Evolutionary conservation across 768 basidiomycete genomes (phyloP).

Genomic region (Tricholoma matsutake): DNA sequence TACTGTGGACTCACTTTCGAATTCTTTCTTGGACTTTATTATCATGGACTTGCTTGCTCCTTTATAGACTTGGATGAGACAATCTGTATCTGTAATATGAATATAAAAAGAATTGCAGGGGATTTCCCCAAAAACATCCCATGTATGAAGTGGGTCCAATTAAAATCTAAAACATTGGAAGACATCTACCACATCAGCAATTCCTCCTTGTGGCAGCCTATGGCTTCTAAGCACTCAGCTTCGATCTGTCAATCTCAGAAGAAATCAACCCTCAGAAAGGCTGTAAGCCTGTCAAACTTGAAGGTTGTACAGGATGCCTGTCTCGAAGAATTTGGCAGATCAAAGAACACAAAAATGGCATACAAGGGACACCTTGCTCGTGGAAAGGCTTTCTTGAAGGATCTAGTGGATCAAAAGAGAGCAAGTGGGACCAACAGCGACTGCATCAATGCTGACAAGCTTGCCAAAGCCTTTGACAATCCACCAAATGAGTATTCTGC

Average conservation of each 20-base stretch:
- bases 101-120: not conserved
- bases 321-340: not conserved
- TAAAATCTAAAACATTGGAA: too few species aligned
- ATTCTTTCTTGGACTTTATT: too few species aligned
- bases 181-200: not conserved
- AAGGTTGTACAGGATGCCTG: too few species aligned
- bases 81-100: not conserved
- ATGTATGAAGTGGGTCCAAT: not conserved
- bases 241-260: not conserved
- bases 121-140: not conserved
- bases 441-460: not conserved
- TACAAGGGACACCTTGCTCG: too few species aligned
- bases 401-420: too few species aligned
- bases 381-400: too few species aligned
- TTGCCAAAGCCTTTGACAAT: not conserved
- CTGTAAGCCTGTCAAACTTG: not conserved
- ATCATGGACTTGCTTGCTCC: not conserved
- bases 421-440: not conserved
- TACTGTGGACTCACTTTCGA: too few species aligned
- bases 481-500: slow-evolving; percentile 7
- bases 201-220: not conserved
- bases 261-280: not conserved
- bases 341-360: not conserved
- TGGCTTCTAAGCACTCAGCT: not conserved
- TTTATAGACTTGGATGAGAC: not conserved